These are phyloP conservation scores for Caryopteris hybrid DNA, from an alignment of 305 asterid genomes.

Conservation along the genomic window DNA sequence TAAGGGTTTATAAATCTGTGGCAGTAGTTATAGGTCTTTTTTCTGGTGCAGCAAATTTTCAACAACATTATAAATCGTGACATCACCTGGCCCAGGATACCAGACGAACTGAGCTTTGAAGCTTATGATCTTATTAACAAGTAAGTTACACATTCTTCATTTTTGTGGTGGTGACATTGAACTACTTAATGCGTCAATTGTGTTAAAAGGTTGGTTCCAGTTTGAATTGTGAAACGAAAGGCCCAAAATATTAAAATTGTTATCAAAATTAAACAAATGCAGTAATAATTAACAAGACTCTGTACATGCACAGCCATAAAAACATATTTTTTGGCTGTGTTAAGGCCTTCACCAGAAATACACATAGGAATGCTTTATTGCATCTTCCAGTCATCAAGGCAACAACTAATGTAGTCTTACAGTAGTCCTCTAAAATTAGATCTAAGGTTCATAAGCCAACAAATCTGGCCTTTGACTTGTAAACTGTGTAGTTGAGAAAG, in stretches of 20 bases:
- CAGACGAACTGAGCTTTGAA: constrained; percentile 80
- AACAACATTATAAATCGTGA: constrained; percentile 86
- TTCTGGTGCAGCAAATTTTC: constrained; percentile 78
- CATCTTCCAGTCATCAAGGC: constrained; percentile 6
- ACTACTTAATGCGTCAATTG: constrained; percentile 6
- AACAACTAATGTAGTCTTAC: not conserved
- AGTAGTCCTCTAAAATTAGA: not conserved
- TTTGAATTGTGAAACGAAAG: not conserved
- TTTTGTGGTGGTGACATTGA: not conserved
- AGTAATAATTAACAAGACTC: too few species aligned
- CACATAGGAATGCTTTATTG: not conserved
- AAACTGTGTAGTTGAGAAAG: constrained; percentile 10
- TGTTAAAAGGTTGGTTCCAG: not conserved
- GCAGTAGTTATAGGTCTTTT: constrained; percentile 26
- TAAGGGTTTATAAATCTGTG: constrained; percentile 11
- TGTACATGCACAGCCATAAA: too few species aligned
- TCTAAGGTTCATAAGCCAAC: constrained; percentile 4
- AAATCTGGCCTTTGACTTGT: not conserved
- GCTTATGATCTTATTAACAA: constrained; percentile 82
- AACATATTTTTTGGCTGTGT: not conserved
- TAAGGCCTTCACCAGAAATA: not conserved
- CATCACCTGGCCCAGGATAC: constrained; percentile 93
- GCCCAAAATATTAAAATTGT: constrained; percentile 6
- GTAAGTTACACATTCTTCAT: constrained; percentile 40
- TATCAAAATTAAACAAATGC: too few species aligned